Percentiles rank a stretch among this genome's conserved stretches.
These are phyloP conservation scores for Aspergillus ellipticus DNA, from an alignment of 495 filamentous ascomycete genomes.

Conservation along the genomic window DNA sequence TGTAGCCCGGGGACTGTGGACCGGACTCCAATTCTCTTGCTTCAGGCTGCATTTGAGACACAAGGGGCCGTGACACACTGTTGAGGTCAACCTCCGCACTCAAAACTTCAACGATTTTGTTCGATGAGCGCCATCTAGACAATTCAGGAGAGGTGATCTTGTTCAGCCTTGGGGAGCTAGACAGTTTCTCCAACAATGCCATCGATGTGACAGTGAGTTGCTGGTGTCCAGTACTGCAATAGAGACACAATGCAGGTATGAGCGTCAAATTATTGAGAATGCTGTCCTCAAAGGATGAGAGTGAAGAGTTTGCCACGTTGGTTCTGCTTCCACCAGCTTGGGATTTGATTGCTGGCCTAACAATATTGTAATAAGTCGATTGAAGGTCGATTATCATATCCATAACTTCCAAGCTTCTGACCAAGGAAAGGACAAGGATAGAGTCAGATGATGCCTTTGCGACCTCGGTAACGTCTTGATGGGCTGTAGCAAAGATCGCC, in stretches of 20 bases:
- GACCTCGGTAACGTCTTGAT: conserved; percentile 66
- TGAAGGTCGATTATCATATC: conserved; percentile 78
- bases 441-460: conserved; percentile 64
- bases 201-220: conserved; percentile 73
- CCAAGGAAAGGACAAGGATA: conserved; percentile 67
- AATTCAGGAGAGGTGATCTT: conserved; percentile 42
- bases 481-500: conserved; percentile 69
- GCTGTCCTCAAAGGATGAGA: conserved; percentile 87
- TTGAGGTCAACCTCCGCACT: conserved; percentile 68
- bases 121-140: conserved; percentile 55
- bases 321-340: conserved; percentile 40
- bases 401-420: conserved; percentile 75
- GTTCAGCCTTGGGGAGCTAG: conserved; percentile 73
- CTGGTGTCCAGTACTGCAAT: conserved; percentile 74
- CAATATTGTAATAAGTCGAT: conserved; percentile 83
- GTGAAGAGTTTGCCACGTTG: conserved; percentile 64
- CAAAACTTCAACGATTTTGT: conserved; percentile 76
- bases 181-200: conserved; percentile 76
- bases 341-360: conserved; percentile 69
- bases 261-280: conserved; percentile 73
- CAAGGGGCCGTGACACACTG: conserved; percentile 62
- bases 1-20: conserved; percentile 59
- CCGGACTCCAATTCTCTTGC: conserved; percentile 62
- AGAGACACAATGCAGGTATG: conserved; percentile 74
- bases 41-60: conserved; percentile 58